A percentile compares a stretch with the other conserved stretches of the same genome.
Evolutionary conservation across 1,139 yeast species (phyloP).

Genomic region (Scheffersomyces quercinus): DNA sequence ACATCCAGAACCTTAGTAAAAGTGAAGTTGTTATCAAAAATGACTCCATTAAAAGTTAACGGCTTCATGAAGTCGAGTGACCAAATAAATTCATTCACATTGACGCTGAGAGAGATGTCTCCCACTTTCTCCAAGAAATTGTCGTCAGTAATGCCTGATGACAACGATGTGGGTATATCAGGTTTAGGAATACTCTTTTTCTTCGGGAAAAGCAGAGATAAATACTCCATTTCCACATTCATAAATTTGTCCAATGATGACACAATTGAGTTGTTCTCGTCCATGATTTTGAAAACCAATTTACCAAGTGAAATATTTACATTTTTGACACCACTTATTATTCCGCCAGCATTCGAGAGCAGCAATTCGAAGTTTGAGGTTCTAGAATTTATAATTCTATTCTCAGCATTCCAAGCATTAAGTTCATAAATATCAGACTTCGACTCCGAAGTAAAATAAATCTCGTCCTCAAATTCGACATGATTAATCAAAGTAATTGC

Average conservation of each 20-base stretch:
- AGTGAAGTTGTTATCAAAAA: slow-evolving; percentile 19
- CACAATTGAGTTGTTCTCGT: slow-evolving; percentile 9
- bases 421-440: slow-evolving; percentile 7
- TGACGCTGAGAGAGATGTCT: slow-evolving; percentile 17
- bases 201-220: neutral
- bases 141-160: slow-evolving; percentile 1
- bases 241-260: slow-evolving; percentile 8
- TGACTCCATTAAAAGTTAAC: slow-evolving; percentile 14
- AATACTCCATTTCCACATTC: slow-evolving; percentile 20
- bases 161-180: neutral
- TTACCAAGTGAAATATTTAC: slow-evolving; percentile 13
- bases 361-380: slow-evolving; percentile 9
- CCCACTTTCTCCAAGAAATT: slow-evolving; percentile 8
- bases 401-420: slow-evolving; percentile 8
- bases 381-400: slow-evolving; percentile 7
- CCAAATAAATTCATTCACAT: slow-evolving; percentile 12
- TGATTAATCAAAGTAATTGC: slow-evolving; percentile 8
- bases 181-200: too few relatives aligned
- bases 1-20: slow-evolving; percentile 15
- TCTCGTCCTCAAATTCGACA: slow-evolving; percentile 5
- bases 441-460: slow-evolving; percentile 9
- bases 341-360: slow-evolving; percentile 17
- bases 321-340: slow-evolving; percentile 13
- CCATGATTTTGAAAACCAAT: slow-evolving; percentile 12
- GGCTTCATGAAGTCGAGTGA: slow-evolving; percentile 15